These are phyloP conservation scores for Cryptococcus floricola DNA, from an alignment of 1,284 basidiomycete species.

Conservation along the genomic window DNA sequence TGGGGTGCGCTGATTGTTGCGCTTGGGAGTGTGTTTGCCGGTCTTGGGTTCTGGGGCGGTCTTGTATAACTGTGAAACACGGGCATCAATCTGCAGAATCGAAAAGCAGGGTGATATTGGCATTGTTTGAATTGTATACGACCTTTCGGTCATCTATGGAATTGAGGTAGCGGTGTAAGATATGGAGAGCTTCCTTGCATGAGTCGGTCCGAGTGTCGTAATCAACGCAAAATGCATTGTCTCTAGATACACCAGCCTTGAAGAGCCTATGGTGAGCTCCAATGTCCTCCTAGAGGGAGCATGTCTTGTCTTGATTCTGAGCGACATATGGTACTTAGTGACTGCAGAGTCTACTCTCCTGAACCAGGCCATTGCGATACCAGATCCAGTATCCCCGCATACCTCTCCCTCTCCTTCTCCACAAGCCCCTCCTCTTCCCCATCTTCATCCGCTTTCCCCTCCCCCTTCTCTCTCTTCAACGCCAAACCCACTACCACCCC, in stretches of 20 bases:
- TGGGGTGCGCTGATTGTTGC: conserved; percentile 49
- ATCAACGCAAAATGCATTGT: too few relatives aligned
- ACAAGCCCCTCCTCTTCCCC: conserved; percentile 20
- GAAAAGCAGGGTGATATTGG: neutral
- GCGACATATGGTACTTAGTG: neutral
- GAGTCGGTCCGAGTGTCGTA: too few relatives aligned
- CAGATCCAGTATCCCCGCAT: conserved; percentile 65
- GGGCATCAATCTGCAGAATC: neutral
- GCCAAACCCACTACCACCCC: conserved; percentile 44
- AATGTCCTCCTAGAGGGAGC: too few relatives aligned
- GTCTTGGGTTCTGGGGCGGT: conserved; percentile 47
- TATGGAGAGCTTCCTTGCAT: neutral
- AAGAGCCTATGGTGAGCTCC: too few relatives aligned
- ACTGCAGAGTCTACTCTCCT: neutral
- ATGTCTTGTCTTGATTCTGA: too few relatives aligned
- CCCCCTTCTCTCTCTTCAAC: conserved; percentile 51
- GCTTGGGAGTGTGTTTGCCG: conserved; percentile 47
- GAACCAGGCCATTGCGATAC: conserved; percentile 53
- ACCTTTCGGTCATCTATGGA: neutral
- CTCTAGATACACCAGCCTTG: too few relatives aligned
- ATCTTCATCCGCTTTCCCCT: conserved; percentile 37
- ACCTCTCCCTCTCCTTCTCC: conserved; percentile 57
- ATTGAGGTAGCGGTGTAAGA: too few relatives aligned
- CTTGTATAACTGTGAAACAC: conserved; percentile 28
- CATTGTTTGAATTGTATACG: neutral